These are phyloP conservation scores for Lumnitzera racemosa DNA, from an alignment of 345 rosid genomes.

Conservation along the genomic window DNA sequence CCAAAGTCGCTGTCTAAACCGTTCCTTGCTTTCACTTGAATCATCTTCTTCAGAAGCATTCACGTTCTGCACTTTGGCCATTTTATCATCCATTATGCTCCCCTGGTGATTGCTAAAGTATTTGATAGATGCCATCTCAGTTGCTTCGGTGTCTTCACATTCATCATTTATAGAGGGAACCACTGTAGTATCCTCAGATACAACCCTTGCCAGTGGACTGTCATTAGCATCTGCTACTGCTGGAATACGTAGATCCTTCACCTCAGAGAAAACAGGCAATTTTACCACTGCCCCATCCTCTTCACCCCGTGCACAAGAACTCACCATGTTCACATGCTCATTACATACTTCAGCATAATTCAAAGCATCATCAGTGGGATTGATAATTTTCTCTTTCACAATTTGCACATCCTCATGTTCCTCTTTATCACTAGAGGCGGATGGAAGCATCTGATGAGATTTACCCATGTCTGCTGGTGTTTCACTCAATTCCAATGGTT, in stretches of 20 bases:
- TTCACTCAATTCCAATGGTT: conserved; percentile 10
- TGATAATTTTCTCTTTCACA: conserved; percentile 11
- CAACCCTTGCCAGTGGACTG: conserved; percentile 9
- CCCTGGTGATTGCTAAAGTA: conserved; percentile 13
- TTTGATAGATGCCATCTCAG: conserved; percentile 10
- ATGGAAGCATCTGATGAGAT: conserved; percentile 10
- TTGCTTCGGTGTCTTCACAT: conserved; percentile 11
- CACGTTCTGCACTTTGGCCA: conserved; percentile 19
- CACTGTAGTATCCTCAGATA: conserved; percentile 15
- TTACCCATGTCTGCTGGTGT: conserved; percentile 12
- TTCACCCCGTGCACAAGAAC: conserved; percentile 19
- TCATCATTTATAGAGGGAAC: conserved; percentile 21
- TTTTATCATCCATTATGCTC: conserved; percentile 11
- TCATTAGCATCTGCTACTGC: conserved; percentile 11
- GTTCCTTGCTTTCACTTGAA: conserved; percentile 63
- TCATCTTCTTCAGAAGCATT: conserved; percentile 34
- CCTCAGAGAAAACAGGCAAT: conserved; percentile 13
- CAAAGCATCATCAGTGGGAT: conserved; percentile 18
- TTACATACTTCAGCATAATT: conserved; percentile 13
- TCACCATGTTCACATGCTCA: conserved; percentile 13
- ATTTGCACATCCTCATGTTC: conserved; percentile 14
- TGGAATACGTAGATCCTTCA: too few relatives aligned
- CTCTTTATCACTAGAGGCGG: conserved; percentile 19
- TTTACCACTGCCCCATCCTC: conserved; percentile 13
- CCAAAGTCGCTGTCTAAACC: conserved; percentile 75